Evolutionary conservation across 1,284 basidiomycete genomes (phyloP), one percentile per base, ranked within the genome.

Genomic region (Microbotryomycetes sp.): DNA sequence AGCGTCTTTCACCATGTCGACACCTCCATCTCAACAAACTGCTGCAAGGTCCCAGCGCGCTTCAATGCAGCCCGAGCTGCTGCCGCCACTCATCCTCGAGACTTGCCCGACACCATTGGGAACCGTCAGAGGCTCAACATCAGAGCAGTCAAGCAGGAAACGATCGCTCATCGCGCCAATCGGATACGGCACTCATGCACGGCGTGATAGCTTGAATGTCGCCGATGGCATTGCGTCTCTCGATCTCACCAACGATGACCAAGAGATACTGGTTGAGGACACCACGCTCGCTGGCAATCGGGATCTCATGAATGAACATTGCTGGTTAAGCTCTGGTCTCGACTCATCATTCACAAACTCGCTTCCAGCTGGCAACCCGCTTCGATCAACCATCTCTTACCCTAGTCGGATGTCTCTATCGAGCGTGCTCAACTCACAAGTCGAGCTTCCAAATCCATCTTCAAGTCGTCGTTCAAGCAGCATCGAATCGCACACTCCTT

Each of bases 401-500:
- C 36, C 36, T 12, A 42, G 12, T 9, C 36, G 19, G 12, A 42
- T 42, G 36, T 42, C 36, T 12, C 19, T 42, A 19, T 42, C 36
- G 36, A 12, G 12, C 19, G 36, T 42, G 12, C 36, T 42, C 19
- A 19, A 19, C 36, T 42, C 36, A 19, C 36, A 42, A 19, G 19
- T 42, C 19, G 36, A 9, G 36, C 36, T 19, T 23, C 25, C 28
- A 22, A 22, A 14, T 16, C 4, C 7, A 12, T 23, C 28, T 58
- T 51, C 16, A 47, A 53, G 25, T 14, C 28, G 6, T 19, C 58
- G 0, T 29, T 47, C 19, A 9, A 47, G 23, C 54, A 54, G 22
- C 32, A 48, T 14, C 51, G 55, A 16, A 48, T 48, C 2, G 58
- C 58, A 15, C 58, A 60, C 48, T 55, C 15, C 26, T 31, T 54